Evolutionary conservation across 306 rosid species (phyloP), one percentile per base, ranked within the genome.

Genomic region (Castanospermum australe): DNA sequence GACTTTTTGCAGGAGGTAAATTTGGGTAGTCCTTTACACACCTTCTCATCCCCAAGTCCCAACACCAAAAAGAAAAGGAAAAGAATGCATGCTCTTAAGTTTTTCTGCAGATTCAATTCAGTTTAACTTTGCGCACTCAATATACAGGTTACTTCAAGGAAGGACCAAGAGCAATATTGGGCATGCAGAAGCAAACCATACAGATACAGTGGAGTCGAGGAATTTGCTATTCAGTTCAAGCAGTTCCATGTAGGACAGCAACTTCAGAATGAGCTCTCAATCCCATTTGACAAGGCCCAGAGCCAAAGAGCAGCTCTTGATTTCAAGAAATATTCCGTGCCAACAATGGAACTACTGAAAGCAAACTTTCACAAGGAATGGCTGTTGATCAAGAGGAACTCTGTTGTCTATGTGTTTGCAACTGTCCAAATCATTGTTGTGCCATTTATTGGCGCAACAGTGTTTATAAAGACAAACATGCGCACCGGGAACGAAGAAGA

Each of bases 101-200:
- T n/a, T 39, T 39, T 39, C 8, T 39, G 45, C 45, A 7, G 45
- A 7, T 39, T 39, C 45, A 39, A 39, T 13, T 39, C 45, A 39
- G 8, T 39, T 39, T 39, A 5, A 39, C 45, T 39, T 39, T 39
- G 45, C 8, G 45, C 2, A 10, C 45, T 7, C 13, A 10, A 39
- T 38, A 15, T 20, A 11, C 84, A 89, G 94, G 91, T 90, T 32
- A 90, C 92, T 1, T 90, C 94, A 2, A 83, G 25, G 78, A 90
- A 90, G 60, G 94, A 90, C 77, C 94, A 90, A 71, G 89, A 88
- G 77, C 94, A 90, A 67, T 90, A 90, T 21, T 90, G 94, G 94
- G 79, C 75, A 10, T 87, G 84, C 44, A 70, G 85, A 64, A 76
- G 67, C 17, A 81, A 50, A 18, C 87, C 87, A 18, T 90, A 86